Percentiles rank a stretch among this genome's conserved stretches.
These are phyloP conservation scores for Coemansia asiatica DNA, from an alignment of 192 early-diverging fungal species.

Conservation along the genomic window DNA sequence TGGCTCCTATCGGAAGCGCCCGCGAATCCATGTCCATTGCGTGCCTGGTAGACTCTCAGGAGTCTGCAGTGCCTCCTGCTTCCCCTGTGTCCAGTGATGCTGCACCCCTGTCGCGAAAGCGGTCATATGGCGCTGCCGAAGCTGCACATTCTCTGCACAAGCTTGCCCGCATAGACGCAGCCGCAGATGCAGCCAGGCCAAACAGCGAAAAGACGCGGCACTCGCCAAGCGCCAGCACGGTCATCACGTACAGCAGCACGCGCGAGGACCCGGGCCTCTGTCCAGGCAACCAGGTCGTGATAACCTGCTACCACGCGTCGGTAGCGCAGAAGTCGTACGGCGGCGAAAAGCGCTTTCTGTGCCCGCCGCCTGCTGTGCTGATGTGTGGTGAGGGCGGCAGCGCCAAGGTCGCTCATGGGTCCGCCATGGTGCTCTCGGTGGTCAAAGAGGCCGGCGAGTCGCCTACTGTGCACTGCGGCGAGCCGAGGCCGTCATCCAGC, in stretches of 20 bases:
- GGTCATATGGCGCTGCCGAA: constrained; percentile 9
- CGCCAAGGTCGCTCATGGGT: constrained; percentile 52
- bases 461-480: neutral
- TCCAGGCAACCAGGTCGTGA: constrained; percentile 60
- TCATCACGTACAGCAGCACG: constrained; percentile 3
- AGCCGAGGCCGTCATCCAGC: constrained; percentile 37
- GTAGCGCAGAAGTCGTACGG: constrained; percentile 96
- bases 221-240: neutral
- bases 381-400: constrained; percentile 55
- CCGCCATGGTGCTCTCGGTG: constrained; percentile 65
- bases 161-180: neutral
- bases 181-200: neutral
- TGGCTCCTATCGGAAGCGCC: constrained; percentile 19
- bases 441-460: constrained; percentile 56
- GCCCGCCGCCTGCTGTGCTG: constrained; percentile 73
- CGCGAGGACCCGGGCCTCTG: constrained; percentile 25
- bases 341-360: constrained; percentile 82
- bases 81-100: no score
- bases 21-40: constrained; percentile 39
- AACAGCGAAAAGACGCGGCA: neutral
- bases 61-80: neutral
- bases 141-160: constrained; percentile 6
- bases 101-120: constrained; percentile 15
- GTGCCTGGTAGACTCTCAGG: constrained; percentile 21
- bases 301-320: constrained; percentile 76